Percentiles rank a stretch among this genome's conserved stretches.
These are phyloP conservation scores for Pholiota conissans DNA, from an alignment of 768 basidiomycete species.

Conservation along the genomic window DNA sequence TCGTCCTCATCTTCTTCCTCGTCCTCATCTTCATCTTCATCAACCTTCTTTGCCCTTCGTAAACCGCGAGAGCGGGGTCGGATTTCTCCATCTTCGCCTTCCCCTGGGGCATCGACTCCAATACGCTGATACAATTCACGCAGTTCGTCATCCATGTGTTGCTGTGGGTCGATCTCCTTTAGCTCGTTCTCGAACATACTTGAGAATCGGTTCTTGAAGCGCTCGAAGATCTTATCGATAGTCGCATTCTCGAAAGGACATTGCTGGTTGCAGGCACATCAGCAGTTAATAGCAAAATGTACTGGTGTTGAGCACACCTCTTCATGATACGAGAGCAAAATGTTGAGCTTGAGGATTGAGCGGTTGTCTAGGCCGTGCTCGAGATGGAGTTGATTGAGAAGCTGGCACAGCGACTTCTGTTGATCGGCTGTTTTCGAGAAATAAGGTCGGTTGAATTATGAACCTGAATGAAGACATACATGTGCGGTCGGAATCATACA, in stretches of 20 bases:
- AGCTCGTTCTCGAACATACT: slow-evolving; percentile 45
- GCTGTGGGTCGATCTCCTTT: slow-evolving; percentile 32
- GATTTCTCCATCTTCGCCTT: slow-evolving; percentile 15
- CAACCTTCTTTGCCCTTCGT: slow-evolving; percentile 11
- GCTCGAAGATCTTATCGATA: slow-evolving; percentile 52
- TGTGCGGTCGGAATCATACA: slow-evolving; percentile 47
- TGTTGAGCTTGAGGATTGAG: slow-evolving; percentile 45
- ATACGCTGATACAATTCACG: slow-evolving; percentile 41
- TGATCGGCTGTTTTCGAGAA: slow-evolving; percentile 45
- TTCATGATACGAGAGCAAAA: slow-evolving; percentile 51
- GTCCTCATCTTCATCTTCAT: slow-evolving; percentile 13
- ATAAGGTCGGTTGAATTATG: neutral
- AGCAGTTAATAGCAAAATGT: no score
- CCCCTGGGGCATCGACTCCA: slow-evolving; percentile 36
- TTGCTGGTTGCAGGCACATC: no score
- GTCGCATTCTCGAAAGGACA: slow-evolving; percentile 56
- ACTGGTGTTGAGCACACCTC: slow-evolving; percentile 35
- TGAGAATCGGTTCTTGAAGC: slow-evolving; percentile 48
- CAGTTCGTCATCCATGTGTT: slow-evolving; percentile 42
- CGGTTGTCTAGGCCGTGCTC: slow-evolving; percentile 35
- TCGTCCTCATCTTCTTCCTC: slow-evolving; percentile 14
- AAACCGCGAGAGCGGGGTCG: slow-evolving; percentile 15
- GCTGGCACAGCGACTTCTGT: slow-evolving; percentile 62
- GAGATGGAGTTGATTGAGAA: slow-evolving; percentile 60
- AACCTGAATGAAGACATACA: slow-evolving; percentile 27